Evolutionary conservation across 495 filamentous ascomycete genomes (phyloP), one percentile per base, ranked within the genome.

Genomic region (Talaromyces wortmannii): DNA sequence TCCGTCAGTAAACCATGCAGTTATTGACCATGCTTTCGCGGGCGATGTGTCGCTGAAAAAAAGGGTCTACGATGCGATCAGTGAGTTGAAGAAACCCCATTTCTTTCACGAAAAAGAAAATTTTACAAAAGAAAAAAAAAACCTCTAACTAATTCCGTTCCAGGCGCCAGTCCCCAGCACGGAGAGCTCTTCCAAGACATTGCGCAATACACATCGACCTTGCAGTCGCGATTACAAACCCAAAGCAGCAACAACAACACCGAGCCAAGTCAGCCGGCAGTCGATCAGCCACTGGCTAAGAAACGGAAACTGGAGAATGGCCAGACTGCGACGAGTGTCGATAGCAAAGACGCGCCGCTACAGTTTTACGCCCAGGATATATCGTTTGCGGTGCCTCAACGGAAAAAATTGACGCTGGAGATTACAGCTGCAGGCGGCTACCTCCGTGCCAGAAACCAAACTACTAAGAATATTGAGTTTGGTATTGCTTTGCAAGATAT

Each of bases 341-440:
- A 77, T 60, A 65, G 76, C 65, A 65, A 68, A 65, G 62, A 73
- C 57, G 57, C 59, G 44, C 57, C 66, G 32, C 55, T 70, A 53
- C 66, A 67, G 53, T 77, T 72, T 57, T 83, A 85, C 55, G 77
- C 90, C 45, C 80, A 83, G 57, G 87, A 92, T 56, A 78, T 92
- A 11, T 90, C 87, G 0, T 80, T 91, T 36, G 77, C 83, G 4
- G 79, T 88, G n/a, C 94, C 94, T 13, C 87, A 89, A 72, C 79
- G 94, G 57, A 98, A 97, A 75, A 98, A 97, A 75, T 84, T 92
- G 62, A 87, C 81, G 44, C 72, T 97, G 31, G 86, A 89, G 69
- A 75, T 97, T 23, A 68, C 67, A 15, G 67, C 69, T 73, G 82
- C 64, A 60, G 76, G 60, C 70, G 72, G 60, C 10, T 85, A 83